Percentiles rank a stretch among this genome's conserved stretches.
phyloP scores from a whole-genome alignment of 2,329 filamentous ascomycete genomes.

The Biscogniauxia sp. region DNA sequence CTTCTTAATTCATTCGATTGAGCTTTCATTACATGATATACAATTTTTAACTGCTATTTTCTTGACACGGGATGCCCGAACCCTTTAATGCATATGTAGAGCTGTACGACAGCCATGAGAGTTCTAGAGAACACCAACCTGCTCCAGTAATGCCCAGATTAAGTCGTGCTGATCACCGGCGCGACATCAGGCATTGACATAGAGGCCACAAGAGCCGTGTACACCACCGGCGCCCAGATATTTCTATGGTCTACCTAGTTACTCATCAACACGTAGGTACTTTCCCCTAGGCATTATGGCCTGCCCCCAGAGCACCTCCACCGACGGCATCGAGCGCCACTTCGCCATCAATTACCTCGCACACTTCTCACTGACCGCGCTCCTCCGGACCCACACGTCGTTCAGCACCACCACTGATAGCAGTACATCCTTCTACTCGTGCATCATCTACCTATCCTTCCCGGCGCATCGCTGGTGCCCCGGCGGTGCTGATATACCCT shows the following conservation, averaged over 20 bases:
- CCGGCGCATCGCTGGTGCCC: slow-evolving; percentile 35
- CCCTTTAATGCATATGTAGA: background rate
- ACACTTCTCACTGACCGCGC: slow-evolving; percentile 50
- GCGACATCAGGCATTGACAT: slow-evolving; percentile 42
- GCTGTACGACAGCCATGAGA: slow-evolving; percentile 40
- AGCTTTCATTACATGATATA: background rate
- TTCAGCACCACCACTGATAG: no score
- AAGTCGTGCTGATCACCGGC: slow-evolving; percentile 44
- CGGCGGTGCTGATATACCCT: no score
- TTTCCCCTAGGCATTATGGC: background rate
- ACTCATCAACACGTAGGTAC: no score
- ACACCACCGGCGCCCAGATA: slow-evolving; percentile 30
- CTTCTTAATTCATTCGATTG: background rate
- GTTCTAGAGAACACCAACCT: slow-evolving; percentile 37
- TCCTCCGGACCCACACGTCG: no score
- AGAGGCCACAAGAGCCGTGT: slow-evolving; percentile 44
- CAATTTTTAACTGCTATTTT: background rate
- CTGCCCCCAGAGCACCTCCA: slow-evolving; percentile 25
- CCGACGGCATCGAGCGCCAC: slow-evolving; percentile 46
- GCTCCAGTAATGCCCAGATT: slow-evolving; percentile 33
- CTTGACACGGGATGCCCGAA: background rate
- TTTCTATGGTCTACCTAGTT: slow-evolving; percentile 2
- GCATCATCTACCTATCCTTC: slow-evolving; percentile 43
- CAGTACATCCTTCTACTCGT: slow-evolving; percentile 38
- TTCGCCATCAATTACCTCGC: slow-evolving; percentile 49